Conservation (phyloP, 2,329 filamentous ascomycete species). For the Pseudogymnoascus sp. region DNA sequence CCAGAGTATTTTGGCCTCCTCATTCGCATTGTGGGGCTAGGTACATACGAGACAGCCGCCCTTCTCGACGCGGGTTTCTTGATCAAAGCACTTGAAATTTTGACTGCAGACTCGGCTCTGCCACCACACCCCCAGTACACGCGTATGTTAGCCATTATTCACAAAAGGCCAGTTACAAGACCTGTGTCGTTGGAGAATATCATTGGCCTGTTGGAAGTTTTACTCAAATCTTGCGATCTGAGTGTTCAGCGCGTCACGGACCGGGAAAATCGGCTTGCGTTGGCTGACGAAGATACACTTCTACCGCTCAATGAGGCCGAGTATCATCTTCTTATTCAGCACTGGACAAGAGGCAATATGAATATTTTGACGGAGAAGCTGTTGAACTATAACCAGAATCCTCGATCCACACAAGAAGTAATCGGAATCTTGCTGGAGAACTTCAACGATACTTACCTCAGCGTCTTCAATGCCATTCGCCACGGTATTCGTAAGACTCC, state of each 20-base stretch:
- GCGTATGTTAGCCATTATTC: slow-evolving; percentile 45
- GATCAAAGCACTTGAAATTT: slow-evolving; percentile 33
- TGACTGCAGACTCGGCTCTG: slow-evolving; percentile 26
- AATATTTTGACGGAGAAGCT: slow-evolving; percentile 61
- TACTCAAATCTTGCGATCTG: slow-evolving; percentile 25
- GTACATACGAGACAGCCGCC: slow-evolving; percentile 47
- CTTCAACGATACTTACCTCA: slow-evolving; percentile 36
- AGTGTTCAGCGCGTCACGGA: slow-evolving; percentile 32
- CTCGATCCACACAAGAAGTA: slow-evolving; percentile 45
- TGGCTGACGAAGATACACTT: slow-evolving; percentile 30
- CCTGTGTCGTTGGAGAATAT: slow-evolving; percentile 47
- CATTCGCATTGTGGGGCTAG: slow-evolving; percentile 55
- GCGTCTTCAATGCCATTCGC: slow-evolving; percentile 38
- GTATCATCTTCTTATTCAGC: slow-evolving; percentile 38
- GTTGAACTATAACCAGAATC: slow-evolving; percentile 53
- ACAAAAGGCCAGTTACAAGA: slow-evolving; percentile 42
- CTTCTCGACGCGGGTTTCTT: slow-evolving; percentile 58
- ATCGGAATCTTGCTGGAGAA: slow-evolving; percentile 46
- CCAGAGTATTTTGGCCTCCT: slow-evolving; percentile 69
- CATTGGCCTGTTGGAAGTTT: slow-evolving; percentile 40
- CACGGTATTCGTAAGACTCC: slow-evolving; percentile 22
- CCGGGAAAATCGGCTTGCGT: slow-evolving; percentile 33
- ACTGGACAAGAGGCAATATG: slow-evolving; percentile 32
- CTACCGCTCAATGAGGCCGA: slow-evolving; percentile 40
- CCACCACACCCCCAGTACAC: slow-evolving; percentile 40